Evolutionary conservation across 257 asterid genomes (phyloP).

Genomic region (Parsonsia alboflavescens): DNA sequence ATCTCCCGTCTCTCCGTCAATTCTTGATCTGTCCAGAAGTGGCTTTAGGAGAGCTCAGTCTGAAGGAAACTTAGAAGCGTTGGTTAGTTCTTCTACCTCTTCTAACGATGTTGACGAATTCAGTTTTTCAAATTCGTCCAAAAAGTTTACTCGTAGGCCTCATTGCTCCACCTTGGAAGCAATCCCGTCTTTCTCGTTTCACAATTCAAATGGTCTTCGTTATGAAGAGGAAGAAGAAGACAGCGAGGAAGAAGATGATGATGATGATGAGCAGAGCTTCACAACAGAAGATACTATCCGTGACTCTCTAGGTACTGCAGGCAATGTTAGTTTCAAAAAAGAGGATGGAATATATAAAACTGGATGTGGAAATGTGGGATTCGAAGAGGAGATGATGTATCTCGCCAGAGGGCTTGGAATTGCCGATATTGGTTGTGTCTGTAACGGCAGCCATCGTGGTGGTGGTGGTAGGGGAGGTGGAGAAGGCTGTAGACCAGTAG

Average conservation of each 20-base stretch:
- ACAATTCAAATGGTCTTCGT: slow-evolving; percentile 17
- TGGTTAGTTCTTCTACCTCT: slow-evolving; percentile 28
- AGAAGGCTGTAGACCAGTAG: slow-evolving; percentile 42
- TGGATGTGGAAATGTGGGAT: slow-evolving; percentile 21
- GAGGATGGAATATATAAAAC: slow-evolving; percentile 11
- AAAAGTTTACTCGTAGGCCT: slow-evolving; percentile 30
- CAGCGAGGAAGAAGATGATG: slow-evolving; percentile 34
- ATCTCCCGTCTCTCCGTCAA: slow-evolving; percentile 41
- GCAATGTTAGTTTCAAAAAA: slow-evolving; percentile 18
- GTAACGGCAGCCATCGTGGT: slow-evolving; percentile 28
- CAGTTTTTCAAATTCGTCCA: slow-evolving; percentile 28
- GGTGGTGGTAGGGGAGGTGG: slow-evolving; percentile 40
- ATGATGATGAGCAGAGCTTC: slow-evolving; percentile 11
- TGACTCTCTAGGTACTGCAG: slow-evolving; percentile 15
- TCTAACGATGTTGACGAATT: slow-evolving; percentile 35
- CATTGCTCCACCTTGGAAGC: slow-evolving; percentile 37
- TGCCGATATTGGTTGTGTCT: slow-evolving; percentile 24
- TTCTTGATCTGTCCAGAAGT: slow-evolving; percentile 24
- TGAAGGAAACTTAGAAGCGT: slow-evolving; percentile 63
- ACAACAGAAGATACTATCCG: neutral
- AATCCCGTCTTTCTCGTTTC: slow-evolving; percentile 48
- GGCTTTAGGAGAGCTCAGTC: slow-evolving; percentile 67
- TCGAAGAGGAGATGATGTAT: slow-evolving; percentile 54
- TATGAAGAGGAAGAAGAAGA: slow-evolving; percentile 30
- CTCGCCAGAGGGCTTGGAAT: slow-evolving; percentile 67